Conservation (phyloP, 139 green algal genomes). For the Spirogloea muscicola region DNA sequence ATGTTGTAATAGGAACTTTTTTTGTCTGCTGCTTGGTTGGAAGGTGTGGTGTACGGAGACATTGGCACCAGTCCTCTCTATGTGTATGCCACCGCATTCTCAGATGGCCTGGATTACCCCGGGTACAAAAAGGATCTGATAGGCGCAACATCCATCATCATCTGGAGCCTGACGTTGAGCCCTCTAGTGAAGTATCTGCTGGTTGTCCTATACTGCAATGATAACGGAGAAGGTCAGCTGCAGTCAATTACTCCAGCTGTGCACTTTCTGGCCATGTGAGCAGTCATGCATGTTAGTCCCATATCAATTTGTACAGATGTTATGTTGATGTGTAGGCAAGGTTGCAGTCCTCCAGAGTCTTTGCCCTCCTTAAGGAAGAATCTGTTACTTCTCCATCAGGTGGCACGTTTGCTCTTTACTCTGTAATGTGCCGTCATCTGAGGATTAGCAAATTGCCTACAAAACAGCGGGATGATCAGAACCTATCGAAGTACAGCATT, state of each 20-base stretch:
- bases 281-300: too few relatives aligned
- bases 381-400: slow-evolving; percentile 43
- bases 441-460: too few relatives aligned
- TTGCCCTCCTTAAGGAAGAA: not conserved
- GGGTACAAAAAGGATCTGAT: slow-evolving; percentile 48
- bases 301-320: not conserved
- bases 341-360: too few relatives aligned
- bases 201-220: slow-evolving; percentile 63
- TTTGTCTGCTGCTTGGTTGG: too few relatives aligned
- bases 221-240: slow-evolving; percentile 64
- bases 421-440: slow-evolving; percentile 56
- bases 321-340: not conserved
- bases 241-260: not conserved
- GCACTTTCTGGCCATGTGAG: not conserved
- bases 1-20: too few relatives aligned
- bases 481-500: too few relatives aligned
- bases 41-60: slow-evolving; percentile 15
- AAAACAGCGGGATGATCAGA: too few relatives aligned
- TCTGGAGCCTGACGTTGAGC: slow-evolving; percentile 67
- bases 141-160: slow-evolving; percentile 58
- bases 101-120: not conserved
- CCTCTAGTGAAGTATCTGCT: slow-evolving; percentile 60
- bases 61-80: slow-evolving; percentile 67
- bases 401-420: slow-evolving; percentile 74
- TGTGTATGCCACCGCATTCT: slow-evolving; percentile 52